A percentile compares a stretch with the other conserved stretches of the same genome.
phyloP scores from a whole-genome alignment of 2,329 filamentous ascomycete genomes.

The Penicillium crustosum region DNA sequence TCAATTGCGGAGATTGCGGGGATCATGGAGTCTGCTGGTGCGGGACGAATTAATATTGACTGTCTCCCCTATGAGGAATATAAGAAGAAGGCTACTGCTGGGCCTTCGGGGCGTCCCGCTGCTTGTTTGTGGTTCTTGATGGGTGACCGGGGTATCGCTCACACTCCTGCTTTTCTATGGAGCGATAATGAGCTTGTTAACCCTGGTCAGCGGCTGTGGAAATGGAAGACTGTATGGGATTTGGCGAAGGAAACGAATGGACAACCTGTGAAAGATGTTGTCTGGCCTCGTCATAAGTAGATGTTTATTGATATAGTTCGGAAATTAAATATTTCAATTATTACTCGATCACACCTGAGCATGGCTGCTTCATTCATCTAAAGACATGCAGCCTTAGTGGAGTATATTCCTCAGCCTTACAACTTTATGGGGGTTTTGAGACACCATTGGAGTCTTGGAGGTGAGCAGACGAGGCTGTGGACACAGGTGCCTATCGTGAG shows the following conservation, averaged over 20 bases:
- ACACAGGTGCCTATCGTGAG: neutral
- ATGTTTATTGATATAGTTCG: too few species aligned
- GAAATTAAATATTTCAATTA: neutral
- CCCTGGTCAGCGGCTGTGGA: slow-evolving; percentile 29
- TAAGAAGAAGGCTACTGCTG: slow-evolving; percentile 23
- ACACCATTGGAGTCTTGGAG: neutral
- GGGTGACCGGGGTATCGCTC: slow-evolving; percentile 33
- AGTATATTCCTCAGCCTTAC: neutral
- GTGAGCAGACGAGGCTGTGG: neutral
- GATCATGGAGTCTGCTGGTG: slow-evolving; percentile 12
- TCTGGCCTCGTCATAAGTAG: slow-evolving; percentile 17
- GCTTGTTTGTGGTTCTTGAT: slow-evolving; percentile 37
- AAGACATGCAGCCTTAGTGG: neutral
- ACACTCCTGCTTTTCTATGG: slow-evolving; percentile 21
- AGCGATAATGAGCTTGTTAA: slow-evolving; percentile 35
- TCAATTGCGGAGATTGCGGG: slow-evolving; percentile 10
- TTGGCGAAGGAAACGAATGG: slow-evolving; percentile 29
- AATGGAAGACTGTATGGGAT: slow-evolving; percentile 32
- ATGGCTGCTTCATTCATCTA: neutral
- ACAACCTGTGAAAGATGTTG: slow-evolving; percentile 24
- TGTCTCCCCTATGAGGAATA: slow-evolving; percentile 22
- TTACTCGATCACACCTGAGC: neutral
- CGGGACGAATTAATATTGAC: slow-evolving; percentile 8
- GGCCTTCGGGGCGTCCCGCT: slow-evolving; percentile 26
- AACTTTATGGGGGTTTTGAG: neutral